Evolutionary conservation across 208 protist species (phyloP), one percentile per base, ranked within the genome.

Genomic region (Leishmania tarentolae): DNA sequence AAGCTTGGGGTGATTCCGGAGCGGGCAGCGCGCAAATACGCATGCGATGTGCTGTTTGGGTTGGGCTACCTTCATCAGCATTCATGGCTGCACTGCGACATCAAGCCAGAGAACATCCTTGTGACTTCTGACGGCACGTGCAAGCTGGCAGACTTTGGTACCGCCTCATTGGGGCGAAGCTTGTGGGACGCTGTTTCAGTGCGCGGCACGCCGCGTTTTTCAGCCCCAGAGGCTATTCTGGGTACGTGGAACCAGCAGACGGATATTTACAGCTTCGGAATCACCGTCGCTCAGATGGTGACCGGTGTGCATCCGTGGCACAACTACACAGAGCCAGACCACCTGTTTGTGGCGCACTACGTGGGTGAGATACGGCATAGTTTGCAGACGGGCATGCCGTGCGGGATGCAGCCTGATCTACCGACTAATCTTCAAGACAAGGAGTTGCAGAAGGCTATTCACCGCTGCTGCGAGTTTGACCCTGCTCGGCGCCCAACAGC

Each of bases 81-180:
- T 75, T 87, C 91, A 61, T 93, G 95, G 81, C 78, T 95, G 59
- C 96, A 98, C 87, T 93, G 95, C 56, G 95, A 98, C 84, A 87
- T 98, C 70, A 98, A 98, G 86, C 94, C 94, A 24, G 89, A 96
- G 63, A 98, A 98, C 84, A 89, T 98, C 40, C 86, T 98, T 9
- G 86, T 98, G 44, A 87, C 82, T 31, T 76, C 83, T 31, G 88
- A 91, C 28, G 97, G 95, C 42, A 79, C 83, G 37, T 96, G 95
- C 86, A 98, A 98, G 86, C 82, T 98, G 28, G 89, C 87, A 47
- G 96, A 98, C 86, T 97, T 98, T 76, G 96, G 96, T 57, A 92
- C 92, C 24, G 93, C 94, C 50, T 88, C 82, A 13, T 86, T 90
- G 72, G 76, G 84, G 61, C 86, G 96, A 42, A 89, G 89, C 40